These are phyloP conservation scores for Cryptococcus sp. DNA, from an alignment of 1,284 basidiomycete genomes.

Conservation along the genomic window DNA sequence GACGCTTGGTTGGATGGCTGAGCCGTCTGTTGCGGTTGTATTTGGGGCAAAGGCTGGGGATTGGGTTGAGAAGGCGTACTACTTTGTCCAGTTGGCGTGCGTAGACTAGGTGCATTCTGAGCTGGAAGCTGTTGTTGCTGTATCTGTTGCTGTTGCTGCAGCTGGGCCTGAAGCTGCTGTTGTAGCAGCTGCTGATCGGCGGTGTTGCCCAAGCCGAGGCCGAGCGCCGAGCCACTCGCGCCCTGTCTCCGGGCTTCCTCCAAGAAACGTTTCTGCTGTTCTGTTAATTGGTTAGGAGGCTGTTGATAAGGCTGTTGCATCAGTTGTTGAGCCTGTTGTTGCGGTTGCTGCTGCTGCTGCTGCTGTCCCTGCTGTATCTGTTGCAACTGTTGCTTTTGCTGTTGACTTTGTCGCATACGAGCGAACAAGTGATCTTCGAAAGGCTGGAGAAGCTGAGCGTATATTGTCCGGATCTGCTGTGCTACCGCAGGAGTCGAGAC, in stretches of 20 bases:
- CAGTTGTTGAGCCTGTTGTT: constrained; percentile 2
- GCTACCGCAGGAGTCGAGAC: constrained; percentile 28
- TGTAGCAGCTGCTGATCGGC: background rate
- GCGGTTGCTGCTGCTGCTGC: constrained; percentile 4
- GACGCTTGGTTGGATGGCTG: background rate
- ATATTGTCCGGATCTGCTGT: constrained; percentile 30
- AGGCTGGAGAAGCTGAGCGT: constrained; percentile 21
- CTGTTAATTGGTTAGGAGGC: constrained; percentile 15
- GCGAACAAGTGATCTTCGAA: constrained; percentile 30
- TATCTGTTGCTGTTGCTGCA: constrained; percentile 2
- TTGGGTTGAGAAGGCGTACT: background rate
- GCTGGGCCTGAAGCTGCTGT: background rate
- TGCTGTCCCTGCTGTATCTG: constrained; percentile 6
- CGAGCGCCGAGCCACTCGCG: background rate
- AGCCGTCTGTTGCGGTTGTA: background rate
- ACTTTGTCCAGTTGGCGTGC: constrained; percentile 57
- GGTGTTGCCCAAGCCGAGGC: too few species aligned
- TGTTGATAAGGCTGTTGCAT: constrained; percentile 6
- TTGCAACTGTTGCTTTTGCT: constrained; percentile 8
- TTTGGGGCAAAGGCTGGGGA: background rate
- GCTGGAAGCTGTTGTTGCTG: constrained; percentile 6
- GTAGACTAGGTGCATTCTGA: constrained; percentile 52
- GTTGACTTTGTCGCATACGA: constrained; percentile 11
- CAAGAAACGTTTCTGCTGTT: constrained; percentile 28
- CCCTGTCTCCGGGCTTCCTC: constrained; percentile 23